Conservation (phyloP, 352 stramenopile species). For the Pythium phragmiticola region DNA sequence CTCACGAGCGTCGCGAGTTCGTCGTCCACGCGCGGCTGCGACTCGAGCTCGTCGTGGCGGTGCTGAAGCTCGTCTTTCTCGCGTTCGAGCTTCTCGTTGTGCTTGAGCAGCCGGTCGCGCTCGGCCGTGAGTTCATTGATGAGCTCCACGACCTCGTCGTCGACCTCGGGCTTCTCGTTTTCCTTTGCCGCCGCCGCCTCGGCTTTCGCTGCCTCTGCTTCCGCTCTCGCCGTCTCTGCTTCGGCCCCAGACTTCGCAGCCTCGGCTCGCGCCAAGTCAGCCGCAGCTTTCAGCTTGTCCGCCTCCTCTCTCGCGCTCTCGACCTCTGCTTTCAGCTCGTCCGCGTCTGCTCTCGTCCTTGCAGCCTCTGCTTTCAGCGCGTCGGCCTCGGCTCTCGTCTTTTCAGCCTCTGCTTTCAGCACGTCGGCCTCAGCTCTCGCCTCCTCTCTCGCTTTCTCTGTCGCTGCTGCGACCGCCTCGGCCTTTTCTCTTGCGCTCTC, state of each 20-base stretch:
- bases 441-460: neutral
- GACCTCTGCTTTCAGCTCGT: neutral
- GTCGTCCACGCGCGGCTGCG: conserved; percentile 20
- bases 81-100: conserved; percentile 7
- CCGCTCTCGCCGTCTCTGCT: neutral
- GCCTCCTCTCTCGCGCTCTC: neutral
- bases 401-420: neutral
- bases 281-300: neutral
- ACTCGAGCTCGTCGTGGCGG: conserved; percentile 10
- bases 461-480: neutral
- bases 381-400: neutral
- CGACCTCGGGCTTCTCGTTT: neutral
- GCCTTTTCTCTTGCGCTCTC: neutral
- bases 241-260: neutral
- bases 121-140: conserved; percentile 14
- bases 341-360: neutral
- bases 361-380: neutral
- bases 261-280: neutral
- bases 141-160: conserved; percentile 6
- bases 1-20: conserved; percentile 14
- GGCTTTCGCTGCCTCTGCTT: neutral
- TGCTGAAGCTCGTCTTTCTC: conserved; percentile 15
- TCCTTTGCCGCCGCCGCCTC: neutral
- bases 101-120: conserved; percentile 5
- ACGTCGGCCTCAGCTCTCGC: neutral